Base-by-base conservation (phyloP, 2,329 filamentous ascomycete species). In the Verticillium nubilum region DNA sequence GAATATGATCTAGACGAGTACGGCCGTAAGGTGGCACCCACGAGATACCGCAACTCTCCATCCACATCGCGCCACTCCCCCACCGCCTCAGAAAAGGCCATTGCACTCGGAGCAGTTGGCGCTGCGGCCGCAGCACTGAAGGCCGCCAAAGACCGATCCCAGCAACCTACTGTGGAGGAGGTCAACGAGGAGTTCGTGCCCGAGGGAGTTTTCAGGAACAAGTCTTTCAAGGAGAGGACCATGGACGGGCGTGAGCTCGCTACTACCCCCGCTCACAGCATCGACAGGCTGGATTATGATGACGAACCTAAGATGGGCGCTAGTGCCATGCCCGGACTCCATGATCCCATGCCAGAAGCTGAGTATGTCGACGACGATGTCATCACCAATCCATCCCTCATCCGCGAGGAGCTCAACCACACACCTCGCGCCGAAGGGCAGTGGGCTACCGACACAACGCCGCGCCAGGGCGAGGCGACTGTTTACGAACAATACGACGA, bases 301-400 rank as follows among this genome's bases (percentile, higher is more conserved):
- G 78, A 82, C 5, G 70, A 75, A 15, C 77, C 80, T 1, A 81
- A 83, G 65, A 78, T 96, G 79, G 83, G 82, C 47, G 84, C 88
- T 52, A 92, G 82, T 69, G 88, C 87, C 54, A 71, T 93, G 61
- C 91, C 91, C 3, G 82, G 88, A 64, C 75, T 84, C 35, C 76
- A 87, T 59, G 80, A 93, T 65, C 88, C 89, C 5, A 84, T 93
- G 78, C 91, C 89, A 0, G 92, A 93, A 68, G 86, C 90, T 67
- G 91, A 89, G 4, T 89, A 91, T 64, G 66, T 76, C 1, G 78
- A 82, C 12, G 82, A 85, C 37, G 92, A 96, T 62, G 82, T 91
- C 17, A 88, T 86, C 53, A 96, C 92, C 19, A 96, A 96, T 69
- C 92, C 92, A 2, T 97, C 93, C 0, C 81, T 93, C 56, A 86